Evolutionary conservation across 257 asterid genomes (phyloP).

Genomic region (Dorcoceras hygrometricum): DNA sequence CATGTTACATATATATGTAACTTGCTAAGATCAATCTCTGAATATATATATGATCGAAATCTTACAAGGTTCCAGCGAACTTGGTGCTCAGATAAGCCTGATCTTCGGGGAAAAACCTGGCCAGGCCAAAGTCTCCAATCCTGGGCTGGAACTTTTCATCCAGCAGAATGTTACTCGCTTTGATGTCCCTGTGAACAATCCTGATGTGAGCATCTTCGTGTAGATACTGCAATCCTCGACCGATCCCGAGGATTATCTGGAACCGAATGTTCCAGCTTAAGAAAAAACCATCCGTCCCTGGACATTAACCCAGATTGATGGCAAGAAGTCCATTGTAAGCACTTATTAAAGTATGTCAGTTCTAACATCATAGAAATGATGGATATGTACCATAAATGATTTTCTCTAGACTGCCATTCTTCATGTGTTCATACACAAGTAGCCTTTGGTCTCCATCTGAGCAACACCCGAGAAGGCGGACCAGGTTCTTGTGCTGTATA

Average conservation of each 20-base stretch:
- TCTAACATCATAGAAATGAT: no score
- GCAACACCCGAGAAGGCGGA: slow-evolving; percentile 77
- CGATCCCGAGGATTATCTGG: slow-evolving; percentile 74
- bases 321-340: no score
- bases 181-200: slow-evolving; percentile 79
- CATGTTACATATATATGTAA: not conserved
- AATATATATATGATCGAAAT: slow-evolving; percentile 2
- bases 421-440: slow-evolving; percentile 80
- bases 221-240: slow-evolving; percentile 77
- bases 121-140: slow-evolving; percentile 82
- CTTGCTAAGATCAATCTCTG: no score
- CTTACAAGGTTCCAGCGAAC: slow-evolving; percentile 89
- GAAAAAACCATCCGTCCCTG: slow-evolving; percentile 46
- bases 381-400: slow-evolving; percentile 52
- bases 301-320: no score
- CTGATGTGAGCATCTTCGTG: slow-evolving; percentile 81
- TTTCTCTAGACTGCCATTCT: slow-evolving; percentile 70
- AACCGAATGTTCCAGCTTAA: slow-evolving; percentile 64
- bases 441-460: slow-evolving; percentile 68
- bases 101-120: slow-evolving; percentile 88
- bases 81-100: slow-evolving; percentile 84
- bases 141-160: slow-evolving; percentile 71
- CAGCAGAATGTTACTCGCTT: slow-evolving; percentile 82
- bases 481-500: slow-evolving; percentile 79
- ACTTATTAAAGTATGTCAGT: no score